These are phyloP conservation scores for Castanea mollissima DNA, from an alignment of 306 rosid species.

Conservation along the genomic window DNA sequence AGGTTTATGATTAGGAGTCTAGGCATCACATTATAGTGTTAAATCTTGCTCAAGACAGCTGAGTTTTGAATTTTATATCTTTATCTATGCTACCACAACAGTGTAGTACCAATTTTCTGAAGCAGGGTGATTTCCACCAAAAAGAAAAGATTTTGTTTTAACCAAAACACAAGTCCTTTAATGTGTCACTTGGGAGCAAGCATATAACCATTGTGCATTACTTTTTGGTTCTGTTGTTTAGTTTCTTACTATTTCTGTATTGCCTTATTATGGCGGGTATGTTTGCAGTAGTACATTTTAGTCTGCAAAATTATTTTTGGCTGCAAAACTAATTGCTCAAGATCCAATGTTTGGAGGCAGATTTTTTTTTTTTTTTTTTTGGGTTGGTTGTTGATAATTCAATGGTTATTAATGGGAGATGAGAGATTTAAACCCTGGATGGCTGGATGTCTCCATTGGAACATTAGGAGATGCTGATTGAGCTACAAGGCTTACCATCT, in stretches of 20 bases:
- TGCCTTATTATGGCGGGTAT: neutral
- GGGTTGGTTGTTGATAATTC: too few species aligned
- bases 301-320: too few species aligned
- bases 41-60: neutral
- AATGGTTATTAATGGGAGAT: too few species aligned
- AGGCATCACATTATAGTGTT: neutral
- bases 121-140: neutral
- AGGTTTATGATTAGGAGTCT: neutral
- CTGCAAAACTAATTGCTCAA: too few species aligned
- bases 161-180: neutral
- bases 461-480: too few species aligned
- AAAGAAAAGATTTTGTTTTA: neutral
- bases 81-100: neutral
- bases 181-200: neutral
- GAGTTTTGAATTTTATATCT: neutral
- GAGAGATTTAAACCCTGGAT: too few species aligned
- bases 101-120: neutral
- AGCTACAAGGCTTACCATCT: too few species aligned
- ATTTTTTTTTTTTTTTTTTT: too few species aligned
- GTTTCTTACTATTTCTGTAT: neutral
- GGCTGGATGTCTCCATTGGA: too few species aligned
- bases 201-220: neutral
- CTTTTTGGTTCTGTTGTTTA: neutral
- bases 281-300: neutral
- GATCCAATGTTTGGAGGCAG: too few species aligned